These are phyloP conservation scores for Oidiodendron maius DNA, from an alignment of 495 filamentous ascomycete genomes.

Conservation along the genomic window DNA sequence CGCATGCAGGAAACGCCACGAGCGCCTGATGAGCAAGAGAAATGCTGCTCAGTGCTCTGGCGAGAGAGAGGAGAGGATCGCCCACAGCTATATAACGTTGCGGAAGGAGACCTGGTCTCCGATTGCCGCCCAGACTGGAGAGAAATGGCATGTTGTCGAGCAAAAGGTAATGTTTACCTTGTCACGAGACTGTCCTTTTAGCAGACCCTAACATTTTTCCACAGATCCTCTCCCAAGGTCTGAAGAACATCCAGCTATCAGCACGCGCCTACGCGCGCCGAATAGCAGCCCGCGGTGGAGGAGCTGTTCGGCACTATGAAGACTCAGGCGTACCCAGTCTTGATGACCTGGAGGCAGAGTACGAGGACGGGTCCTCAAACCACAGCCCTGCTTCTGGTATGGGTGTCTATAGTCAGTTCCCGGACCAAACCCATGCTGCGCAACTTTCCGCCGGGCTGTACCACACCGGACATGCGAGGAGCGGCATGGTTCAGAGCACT, in stretches of 20 bases:
- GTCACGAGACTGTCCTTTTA: neutral
- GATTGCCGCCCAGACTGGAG: slow-evolving; percentile 53
- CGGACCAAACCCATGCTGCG: too few species aligned
- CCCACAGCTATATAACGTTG: slow-evolving; percentile 61
- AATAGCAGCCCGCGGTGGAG: slow-evolving; percentile 34
- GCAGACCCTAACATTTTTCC: slow-evolving; percentile 3
- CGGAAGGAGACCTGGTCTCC: slow-evolving; percentile 67
- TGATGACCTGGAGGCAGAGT: slow-evolving; percentile 19
- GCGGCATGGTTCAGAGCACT: too few species aligned
- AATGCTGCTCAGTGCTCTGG: slow-evolving; percentile 64
- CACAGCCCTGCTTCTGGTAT: neutral
- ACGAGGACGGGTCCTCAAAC: slow-evolving; percentile 10
- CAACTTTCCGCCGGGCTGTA: too few species aligned
- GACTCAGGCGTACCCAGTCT: slow-evolving; percentile 10
- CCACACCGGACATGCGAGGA: too few species aligned
- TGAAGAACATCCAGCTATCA: slow-evolving; percentile 51
- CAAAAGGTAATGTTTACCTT: slow-evolving; percentile 48
- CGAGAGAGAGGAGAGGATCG: slow-evolving; percentile 56
- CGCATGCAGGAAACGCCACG: slow-evolving; percentile 73
- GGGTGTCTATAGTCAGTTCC: neutral
- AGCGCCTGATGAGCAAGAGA: slow-evolving; percentile 63
- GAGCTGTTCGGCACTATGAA: slow-evolving; percentile 8
- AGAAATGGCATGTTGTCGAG: slow-evolving; percentile 68
- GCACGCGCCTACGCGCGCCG: slow-evolving; percentile 44
- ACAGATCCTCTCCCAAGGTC: slow-evolving; percentile 52